A percentile compares a stretch with the other conserved stretches of the same genome.
Conservation (phyloP, 2,329 filamentous ascomycete species). For the Pseudopithomyces maydicus region DNA sequence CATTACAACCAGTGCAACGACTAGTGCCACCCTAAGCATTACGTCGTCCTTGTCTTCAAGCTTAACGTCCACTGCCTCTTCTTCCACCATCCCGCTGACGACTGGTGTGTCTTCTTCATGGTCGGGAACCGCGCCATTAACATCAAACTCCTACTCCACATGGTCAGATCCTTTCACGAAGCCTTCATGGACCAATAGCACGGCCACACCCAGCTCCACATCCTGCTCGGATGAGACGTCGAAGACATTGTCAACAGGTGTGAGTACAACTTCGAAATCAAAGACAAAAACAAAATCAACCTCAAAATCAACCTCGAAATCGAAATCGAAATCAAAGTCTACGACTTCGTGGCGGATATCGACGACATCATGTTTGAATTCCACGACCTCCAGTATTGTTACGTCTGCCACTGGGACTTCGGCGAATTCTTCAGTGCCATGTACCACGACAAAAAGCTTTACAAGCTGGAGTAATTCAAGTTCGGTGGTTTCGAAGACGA, state of each 20-base stretch:
- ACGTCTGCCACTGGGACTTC: no score
- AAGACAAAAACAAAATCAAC: not conserved
- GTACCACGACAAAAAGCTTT: no score
- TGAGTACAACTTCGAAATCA: not conserved
- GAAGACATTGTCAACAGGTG: not conserved
- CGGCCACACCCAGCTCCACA: not conserved
- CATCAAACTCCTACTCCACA: not conserved
- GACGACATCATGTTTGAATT: no score
- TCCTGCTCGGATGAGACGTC: not conserved
- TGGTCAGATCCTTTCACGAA: not conserved
- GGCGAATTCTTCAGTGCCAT: no score
- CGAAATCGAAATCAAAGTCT: no score
- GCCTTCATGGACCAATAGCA: constrained; percentile 1
- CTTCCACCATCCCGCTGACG: not conserved
- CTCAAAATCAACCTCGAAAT: not conserved
- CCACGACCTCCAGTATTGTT: no score
- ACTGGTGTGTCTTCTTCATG: not conserved
- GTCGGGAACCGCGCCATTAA: not conserved
- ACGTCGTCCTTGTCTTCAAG: no score
- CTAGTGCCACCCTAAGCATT: not conserved
- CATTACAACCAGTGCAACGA: not conserved
- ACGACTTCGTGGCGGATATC: no score
- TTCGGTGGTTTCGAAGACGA: not conserved
- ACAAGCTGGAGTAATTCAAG: not conserved
- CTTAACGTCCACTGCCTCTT: not conserved